Base-by-base conservation (phyloP, 2,329 filamentous ascomycete species). In the Diaporthe sp. region DNA sequence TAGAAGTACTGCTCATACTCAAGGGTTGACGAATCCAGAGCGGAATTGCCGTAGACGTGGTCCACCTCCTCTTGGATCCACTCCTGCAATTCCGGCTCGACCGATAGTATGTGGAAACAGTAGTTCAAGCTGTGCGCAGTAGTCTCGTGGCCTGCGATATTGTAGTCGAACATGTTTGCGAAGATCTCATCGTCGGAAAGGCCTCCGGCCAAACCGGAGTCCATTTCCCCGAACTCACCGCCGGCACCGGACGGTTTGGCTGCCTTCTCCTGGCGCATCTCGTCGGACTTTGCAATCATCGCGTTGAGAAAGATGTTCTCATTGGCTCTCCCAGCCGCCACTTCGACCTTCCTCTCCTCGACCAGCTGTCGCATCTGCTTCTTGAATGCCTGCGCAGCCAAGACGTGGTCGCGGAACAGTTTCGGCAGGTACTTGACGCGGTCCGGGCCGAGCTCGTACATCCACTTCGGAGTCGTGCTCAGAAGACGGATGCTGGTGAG, bases 1-100 rank as follows among this genome's bases (percentile, higher is more conserved):
- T 59, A 61, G 28, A 74, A 76, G 28, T 67, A 73, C 12, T 39
- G 49, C 19, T 62, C 68, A 39, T 74, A 76, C 59, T 74, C 73
- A 3, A 74, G 58, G 15, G 13, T 58, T 0, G 62, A 46, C 7
- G 39, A 22, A 9, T 74, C 61, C 22, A 68, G 4, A 9, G 28
- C 39, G 25, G 25, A 17, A 0, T 6, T 2, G 15, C 22, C 51
- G 22, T 57, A 74, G 10, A 74, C 72, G 25, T 68, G 61, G 13
- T 74, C 61, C 9, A 74, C 51, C 53, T 74, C 72, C 34, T 74
- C 72, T 3, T 34, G 39, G 28, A 74, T 51, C 72, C 72, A 74
- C 4, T 49, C 51, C 22, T 74, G 72, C 46, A 28, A 46, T 19
- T 59, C 17, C 1, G 72, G 61, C 9, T 74, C 61, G 3, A 74